Conservation (phyloP, 108 stramenopile genomes). For the Discostella pseudostelligera region DNA sequence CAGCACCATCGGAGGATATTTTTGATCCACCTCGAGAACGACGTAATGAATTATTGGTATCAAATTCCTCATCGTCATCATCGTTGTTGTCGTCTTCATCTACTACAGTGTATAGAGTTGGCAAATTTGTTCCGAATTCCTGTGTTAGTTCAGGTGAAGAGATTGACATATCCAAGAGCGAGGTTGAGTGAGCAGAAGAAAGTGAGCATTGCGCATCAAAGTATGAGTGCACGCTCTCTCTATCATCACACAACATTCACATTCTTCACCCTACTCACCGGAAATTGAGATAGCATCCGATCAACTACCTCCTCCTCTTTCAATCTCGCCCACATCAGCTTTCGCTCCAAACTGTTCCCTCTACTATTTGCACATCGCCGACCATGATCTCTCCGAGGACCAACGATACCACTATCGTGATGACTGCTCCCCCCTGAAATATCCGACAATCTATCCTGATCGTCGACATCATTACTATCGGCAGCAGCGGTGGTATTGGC, state of each 20-base stretch:
- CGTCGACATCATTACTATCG: neutral
- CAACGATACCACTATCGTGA: neutral
- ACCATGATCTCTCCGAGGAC: neutral
- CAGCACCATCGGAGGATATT: neutral
- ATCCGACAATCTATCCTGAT: neutral
- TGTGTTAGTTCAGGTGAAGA: neutral
- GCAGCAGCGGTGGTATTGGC: neutral
- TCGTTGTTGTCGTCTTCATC: constrained; percentile 31
- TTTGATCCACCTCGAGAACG: too few species aligned
- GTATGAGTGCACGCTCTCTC: neutral
- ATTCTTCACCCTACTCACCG: constrained; percentile 30
- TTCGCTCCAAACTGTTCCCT: constrained; percentile 2
- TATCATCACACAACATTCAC: neutral
- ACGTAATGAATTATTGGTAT: neutral
- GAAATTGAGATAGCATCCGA: constrained; percentile 74
- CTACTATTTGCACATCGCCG: neutral
- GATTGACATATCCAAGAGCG: neutral
- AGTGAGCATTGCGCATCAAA: too few species aligned
- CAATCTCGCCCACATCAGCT: constrained; percentile 10
- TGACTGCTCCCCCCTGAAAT: neutral
- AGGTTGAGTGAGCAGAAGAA: too few species aligned
- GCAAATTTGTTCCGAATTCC: constrained; percentile 49
- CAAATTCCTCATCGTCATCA: neutral
- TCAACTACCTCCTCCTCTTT: constrained; percentile 69
- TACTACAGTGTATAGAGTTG: constrained; percentile 38